Percentiles rank a stretch among this genome's conserved stretches.
These are phyloP conservation scores for Fibroporia radiculosa DNA, from an alignment of 768 basidiomycete genomes.

Conservation along the genomic window DNA sequence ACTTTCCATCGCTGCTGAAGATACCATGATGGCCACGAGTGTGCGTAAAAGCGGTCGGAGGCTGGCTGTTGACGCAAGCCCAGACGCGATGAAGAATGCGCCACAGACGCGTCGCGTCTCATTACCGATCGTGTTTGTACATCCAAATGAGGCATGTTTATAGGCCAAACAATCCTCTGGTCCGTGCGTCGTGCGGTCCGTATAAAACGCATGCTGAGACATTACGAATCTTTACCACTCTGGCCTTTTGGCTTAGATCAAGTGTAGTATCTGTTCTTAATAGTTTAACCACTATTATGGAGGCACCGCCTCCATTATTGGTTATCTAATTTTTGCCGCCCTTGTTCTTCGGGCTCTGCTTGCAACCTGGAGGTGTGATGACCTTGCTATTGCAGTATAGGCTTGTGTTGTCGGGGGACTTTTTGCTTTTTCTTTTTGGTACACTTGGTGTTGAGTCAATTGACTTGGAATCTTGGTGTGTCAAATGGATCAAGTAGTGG, in stretches of 20 bases:
- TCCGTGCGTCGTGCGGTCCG: conserved; percentile 2
- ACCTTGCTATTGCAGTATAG: conserved; percentile 21
- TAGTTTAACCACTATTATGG: conserved; percentile 35
- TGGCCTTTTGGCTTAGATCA: conserved; percentile 69
- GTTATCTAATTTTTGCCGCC: conserved; percentile 24
- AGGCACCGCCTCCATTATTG: conserved; percentile 26
- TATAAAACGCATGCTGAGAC: conserved; percentile 1
- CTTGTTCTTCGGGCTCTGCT: conserved; percentile 20
- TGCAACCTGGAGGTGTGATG: conserved; percentile 20
- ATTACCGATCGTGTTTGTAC: no score
- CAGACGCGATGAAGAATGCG: background rate
- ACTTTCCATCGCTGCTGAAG: no score
- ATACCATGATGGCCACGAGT: no score
- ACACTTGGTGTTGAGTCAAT: conserved; percentile 10
- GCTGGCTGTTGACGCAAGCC: background rate
- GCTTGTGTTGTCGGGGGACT: conserved; percentile 24
- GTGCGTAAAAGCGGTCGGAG: background rate
- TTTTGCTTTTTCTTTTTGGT: conserved; percentile 13
- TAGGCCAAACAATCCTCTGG: background rate
- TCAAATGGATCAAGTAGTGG: conserved; percentile 7
- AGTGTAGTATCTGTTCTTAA: conserved; percentile 72
- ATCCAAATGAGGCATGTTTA: no score
- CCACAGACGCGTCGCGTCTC: conserved; percentile 2
- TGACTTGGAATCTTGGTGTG: conserved; percentile 5
- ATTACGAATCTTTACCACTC: conserved; percentile 30